phyloP scores from a whole-genome alignment of 1,284 basidiomycete species.

The Naganishia sp. region DNA sequence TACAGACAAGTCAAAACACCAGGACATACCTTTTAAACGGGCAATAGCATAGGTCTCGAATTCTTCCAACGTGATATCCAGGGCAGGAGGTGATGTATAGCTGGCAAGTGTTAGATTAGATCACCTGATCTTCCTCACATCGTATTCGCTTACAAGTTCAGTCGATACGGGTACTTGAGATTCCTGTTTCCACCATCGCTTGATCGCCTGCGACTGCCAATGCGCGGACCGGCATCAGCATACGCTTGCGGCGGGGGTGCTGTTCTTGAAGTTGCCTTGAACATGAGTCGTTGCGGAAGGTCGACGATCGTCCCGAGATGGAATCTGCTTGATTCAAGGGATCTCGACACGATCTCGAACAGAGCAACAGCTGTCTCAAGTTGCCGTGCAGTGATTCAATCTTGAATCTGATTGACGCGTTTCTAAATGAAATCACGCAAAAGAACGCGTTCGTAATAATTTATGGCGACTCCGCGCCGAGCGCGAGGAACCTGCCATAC shows the following conservation, averaged over 20 bases:
- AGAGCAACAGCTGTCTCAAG: no score
- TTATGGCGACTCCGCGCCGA: no score
- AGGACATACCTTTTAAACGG: conserved; percentile 63
- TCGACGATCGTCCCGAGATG: no score
- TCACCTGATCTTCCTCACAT: no score
- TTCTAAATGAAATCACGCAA: no score
- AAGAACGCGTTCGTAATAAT: no score
- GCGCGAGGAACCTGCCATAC: no score
- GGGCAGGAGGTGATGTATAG: conserved; percentile 23
- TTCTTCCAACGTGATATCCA: conserved; percentile 90
- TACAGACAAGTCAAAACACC: background rate
- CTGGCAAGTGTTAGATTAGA: background rate
- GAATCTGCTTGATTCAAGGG: no score
- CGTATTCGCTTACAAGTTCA: conserved; percentile 71
- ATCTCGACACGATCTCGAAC: no score
- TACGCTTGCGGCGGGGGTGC: conserved; percentile 34
- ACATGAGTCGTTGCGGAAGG: conserved; percentile 37
- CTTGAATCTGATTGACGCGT: no score
- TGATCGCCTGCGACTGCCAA: conserved; percentile 47
- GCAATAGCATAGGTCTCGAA: conserved; percentile 92
- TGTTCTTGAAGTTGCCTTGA: conserved; percentile 45
- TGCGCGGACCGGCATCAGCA: conserved; percentile 39
- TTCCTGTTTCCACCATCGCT: conserved; percentile 35
- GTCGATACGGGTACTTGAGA: conserved; percentile 63
- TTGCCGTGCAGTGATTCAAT: no score